These are phyloP conservation scores for Xylaria scruposa DNA, from an alignment of 495 filamentous ascomycete genomes.

Conservation along the genomic window DNA sequence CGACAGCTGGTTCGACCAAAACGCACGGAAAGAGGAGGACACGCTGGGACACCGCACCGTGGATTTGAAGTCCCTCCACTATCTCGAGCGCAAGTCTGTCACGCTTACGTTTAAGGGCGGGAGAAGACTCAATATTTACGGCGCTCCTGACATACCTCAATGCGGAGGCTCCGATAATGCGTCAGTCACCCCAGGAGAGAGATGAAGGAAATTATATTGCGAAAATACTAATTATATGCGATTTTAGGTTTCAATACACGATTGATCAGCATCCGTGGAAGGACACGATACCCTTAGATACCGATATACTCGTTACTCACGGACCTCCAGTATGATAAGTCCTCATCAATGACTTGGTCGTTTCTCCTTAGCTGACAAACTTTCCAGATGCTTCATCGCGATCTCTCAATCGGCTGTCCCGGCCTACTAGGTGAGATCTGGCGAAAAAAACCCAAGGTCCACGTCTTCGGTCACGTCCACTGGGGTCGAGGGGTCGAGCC, in stretches of 20 bases:
- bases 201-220: not conserved
- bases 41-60: slow-evolving; percentile 42
- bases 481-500: slow-evolving; percentile 67
- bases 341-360: not conserved
- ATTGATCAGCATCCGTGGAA: slow-evolving; percentile 53
- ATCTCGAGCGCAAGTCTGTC: slow-evolving; percentile 56
- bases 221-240: not conserved
- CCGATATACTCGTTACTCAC: slow-evolving; percentile 88
- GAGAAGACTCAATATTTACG: slow-evolving; percentile 60
- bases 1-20: slow-evolving; percentile 78
- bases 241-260: slow-evolving; percentile 55
- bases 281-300: slow-evolving; percentile 67
- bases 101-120: slow-evolving; percentile 58
- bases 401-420: slow-evolving; percentile 77
- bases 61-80: slow-evolving; percentile 56
- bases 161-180: slow-evolving; percentile 66
- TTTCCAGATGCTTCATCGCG: slow-evolving; percentile 58
- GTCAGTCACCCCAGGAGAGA: slow-evolving; percentile 34
- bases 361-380: not conserved
- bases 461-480: slow-evolving; percentile 93
- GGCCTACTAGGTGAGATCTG: slow-evolving; percentile 77
- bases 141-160: slow-evolving; percentile 57
- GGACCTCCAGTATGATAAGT: slow-evolving; percentile 54
- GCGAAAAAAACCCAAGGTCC: slow-evolving; percentile 77
- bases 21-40: slow-evolving; percentile 47